Conservation (phyloP, 208 protist genomes). For the Crithidia fasciculata region DNA sequence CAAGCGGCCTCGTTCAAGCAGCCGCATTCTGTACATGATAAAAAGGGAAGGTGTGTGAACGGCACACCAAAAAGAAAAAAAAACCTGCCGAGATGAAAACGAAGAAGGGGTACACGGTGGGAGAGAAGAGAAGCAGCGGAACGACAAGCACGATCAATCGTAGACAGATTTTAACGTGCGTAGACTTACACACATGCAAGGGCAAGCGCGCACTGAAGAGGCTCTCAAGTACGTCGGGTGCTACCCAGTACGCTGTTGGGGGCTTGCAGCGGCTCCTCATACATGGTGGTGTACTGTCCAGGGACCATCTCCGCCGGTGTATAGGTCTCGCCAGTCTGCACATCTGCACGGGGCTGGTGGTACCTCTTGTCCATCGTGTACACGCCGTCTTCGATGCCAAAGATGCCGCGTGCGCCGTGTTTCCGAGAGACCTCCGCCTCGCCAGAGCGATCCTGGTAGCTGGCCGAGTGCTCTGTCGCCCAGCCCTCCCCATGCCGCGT, state of each 20-base stretch:
- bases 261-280: slow-evolving; percentile 75
- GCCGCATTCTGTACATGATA: no score
- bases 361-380: slow-evolving; percentile 87
- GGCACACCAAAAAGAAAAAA: no score
- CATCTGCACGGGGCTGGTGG: slow-evolving; percentile 85
- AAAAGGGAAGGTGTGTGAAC: no score
- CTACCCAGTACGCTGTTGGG: slow-evolving; percentile 53
- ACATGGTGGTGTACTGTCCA: slow-evolving; percentile 87
- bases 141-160: no score
- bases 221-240: slow-evolving; percentile 7
- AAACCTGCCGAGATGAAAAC: no score
- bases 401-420: slow-evolving; percentile 66
- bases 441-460: slow-evolving; percentile 67
- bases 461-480: slow-evolving; percentile 72
- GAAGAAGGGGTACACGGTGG: no score
- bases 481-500: slow-evolving; percentile 55
- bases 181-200: background rate
- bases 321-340: slow-evolving; percentile 74
- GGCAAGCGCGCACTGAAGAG: background rate
- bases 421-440: slow-evolving; percentile 65
- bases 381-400: slow-evolving; percentile 80
- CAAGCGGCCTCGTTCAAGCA: no score
- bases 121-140: no score
- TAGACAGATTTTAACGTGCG: background rate
- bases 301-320: slow-evolving; percentile 81